Conservation (phyloP, 179 eudicot genomes). For the Heliamphora pulchella region DNA sequence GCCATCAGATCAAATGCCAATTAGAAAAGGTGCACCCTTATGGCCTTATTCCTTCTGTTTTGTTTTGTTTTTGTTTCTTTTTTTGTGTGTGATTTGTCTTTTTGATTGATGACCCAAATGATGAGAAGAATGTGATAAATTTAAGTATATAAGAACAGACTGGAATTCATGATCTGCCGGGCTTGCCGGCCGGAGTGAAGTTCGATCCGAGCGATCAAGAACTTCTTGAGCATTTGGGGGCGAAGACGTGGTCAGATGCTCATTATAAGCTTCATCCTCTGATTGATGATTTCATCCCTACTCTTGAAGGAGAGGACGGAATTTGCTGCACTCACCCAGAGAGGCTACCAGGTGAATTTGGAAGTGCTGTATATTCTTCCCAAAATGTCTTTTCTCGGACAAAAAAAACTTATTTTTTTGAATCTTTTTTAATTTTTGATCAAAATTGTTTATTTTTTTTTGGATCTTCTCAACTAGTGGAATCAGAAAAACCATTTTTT, state of each 20-base stretch:
- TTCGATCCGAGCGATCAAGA: constrained; percentile 67
- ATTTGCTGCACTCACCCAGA: constrained; percentile 67
- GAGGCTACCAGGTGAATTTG: constrained; percentile 43
- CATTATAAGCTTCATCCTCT: constrained; percentile 41
- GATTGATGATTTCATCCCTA: constrained; percentile 56
- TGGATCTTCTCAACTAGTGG: no score
- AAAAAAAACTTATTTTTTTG: no score
- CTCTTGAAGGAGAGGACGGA: constrained; percentile 54
- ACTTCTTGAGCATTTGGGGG: constrained; percentile 50
- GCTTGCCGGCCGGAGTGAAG: constrained; percentile 59
- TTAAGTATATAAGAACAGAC: constrained; percentile 20
- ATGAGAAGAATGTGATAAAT: neutral
- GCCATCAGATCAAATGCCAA: constrained; percentile 41
- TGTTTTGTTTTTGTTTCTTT: neutral
- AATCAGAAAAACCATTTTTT: no score
- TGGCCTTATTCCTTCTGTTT: neutral
- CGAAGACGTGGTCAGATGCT: constrained; percentile 34
- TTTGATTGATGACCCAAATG: no score
- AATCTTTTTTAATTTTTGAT: no score
- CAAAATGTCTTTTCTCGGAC: no score
- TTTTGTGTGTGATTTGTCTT: neutral
- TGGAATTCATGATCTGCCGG: constrained; percentile 45
- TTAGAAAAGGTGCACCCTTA: constrained; percentile 33
- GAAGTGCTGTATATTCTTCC: no score
- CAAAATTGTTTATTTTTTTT: no score